Evolutionary conservation across 2,329 filamentous ascomycete genomes (phyloP).

Genomic region (Lecanicillium sp.): DNA sequence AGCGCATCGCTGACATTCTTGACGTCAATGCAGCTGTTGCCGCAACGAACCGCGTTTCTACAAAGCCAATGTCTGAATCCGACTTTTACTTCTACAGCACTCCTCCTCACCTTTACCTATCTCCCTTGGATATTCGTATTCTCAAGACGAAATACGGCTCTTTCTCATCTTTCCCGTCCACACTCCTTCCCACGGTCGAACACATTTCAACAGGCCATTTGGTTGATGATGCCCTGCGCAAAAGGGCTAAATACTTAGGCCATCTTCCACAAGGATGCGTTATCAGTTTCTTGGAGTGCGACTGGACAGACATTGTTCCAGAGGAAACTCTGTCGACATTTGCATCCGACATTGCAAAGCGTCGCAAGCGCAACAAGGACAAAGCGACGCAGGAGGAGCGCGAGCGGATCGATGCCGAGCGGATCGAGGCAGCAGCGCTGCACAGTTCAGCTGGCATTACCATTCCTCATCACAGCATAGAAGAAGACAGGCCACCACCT

Average conservation of each 20-base stretch:
- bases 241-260: constrained; percentile 77
- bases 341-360: constrained; percentile 65
- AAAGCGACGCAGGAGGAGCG: constrained; percentile 84
- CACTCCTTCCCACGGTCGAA: constrained; percentile 79
- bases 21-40: constrained; percentile 18
- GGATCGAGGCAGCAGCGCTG: constrained; percentile 65
- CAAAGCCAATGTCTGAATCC: constrained; percentile 31
- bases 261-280: constrained; percentile 89
- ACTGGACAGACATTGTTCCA: constrained; percentile 86
- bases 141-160: constrained; percentile 82
- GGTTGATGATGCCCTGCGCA: constrained; percentile 77
- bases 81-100: constrained; percentile 85
- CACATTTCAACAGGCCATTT: constrained; percentile 84
- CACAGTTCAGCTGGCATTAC: constrained; percentile 42
- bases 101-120: constrained; percentile 81
- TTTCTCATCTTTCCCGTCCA: constrained; percentile 77
- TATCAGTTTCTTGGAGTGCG: constrained; percentile 85
- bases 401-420: constrained; percentile 74
- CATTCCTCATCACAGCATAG: constrained; percentile 30
- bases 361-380: constrained; percentile 71
- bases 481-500: constrained; percentile 32
- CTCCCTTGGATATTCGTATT: constrained; percentile 85
- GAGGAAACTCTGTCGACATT: constrained; percentile 71
- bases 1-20: constrained; percentile 54
- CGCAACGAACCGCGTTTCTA: constrained; percentile 15